Evolutionary conservation across 2,329 filamentous ascomycete genomes (phyloP).

Genomic region (Geosmithia morbida): DNA sequence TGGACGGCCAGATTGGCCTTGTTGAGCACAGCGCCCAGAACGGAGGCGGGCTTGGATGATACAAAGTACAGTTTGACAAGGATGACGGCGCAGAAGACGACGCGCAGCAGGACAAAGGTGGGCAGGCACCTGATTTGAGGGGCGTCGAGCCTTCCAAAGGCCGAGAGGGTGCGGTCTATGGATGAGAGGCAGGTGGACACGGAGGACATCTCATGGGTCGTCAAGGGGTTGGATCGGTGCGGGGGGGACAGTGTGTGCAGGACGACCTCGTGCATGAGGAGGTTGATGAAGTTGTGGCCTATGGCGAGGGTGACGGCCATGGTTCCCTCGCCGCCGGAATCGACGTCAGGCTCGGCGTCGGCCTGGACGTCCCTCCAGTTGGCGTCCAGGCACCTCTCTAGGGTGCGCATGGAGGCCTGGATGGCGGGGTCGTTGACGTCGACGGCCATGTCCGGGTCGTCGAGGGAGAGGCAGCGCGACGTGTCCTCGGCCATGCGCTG

Average conservation of each 20-base stretch:
- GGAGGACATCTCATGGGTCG: constrained; percentile 46
- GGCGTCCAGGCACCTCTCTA: constrained; percentile 49
- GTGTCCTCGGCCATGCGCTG: constrained; percentile 55
- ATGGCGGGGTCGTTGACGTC: constrained; percentile 48
- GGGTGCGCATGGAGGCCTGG: constrained; percentile 48
- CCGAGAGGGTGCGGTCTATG: constrained; percentile 51
- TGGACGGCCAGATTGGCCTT: constrained; percentile 51
- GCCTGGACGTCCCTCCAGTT: constrained; percentile 36
- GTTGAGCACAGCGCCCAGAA: constrained; percentile 56
- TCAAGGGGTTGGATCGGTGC: constrained; percentile 33
- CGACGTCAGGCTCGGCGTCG: constrained; percentile 22
- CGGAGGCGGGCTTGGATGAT: constrained; percentile 46
- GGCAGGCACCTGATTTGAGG: constrained; percentile 48
- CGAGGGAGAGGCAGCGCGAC: constrained; percentile 49
- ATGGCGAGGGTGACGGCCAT: constrained; percentile 45
- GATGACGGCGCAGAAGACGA: constrained; percentile 57
- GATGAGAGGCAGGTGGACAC: constrained; percentile 52
- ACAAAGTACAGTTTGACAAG: constrained; percentile 63
- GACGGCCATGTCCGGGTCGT: constrained; percentile 41
- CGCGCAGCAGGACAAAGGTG: constrained; percentile 56
- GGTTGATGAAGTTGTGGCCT: constrained; percentile 47
- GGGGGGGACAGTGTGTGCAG: constrained; percentile 47
- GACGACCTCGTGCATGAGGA: constrained; percentile 66
- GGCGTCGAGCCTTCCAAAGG: constrained; percentile 47
- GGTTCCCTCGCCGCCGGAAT: too few species aligned